phyloP scores from a whole-genome alignment of 2,329 filamentous ascomycete genomes.

The Xylariaceae sp. region DNA sequence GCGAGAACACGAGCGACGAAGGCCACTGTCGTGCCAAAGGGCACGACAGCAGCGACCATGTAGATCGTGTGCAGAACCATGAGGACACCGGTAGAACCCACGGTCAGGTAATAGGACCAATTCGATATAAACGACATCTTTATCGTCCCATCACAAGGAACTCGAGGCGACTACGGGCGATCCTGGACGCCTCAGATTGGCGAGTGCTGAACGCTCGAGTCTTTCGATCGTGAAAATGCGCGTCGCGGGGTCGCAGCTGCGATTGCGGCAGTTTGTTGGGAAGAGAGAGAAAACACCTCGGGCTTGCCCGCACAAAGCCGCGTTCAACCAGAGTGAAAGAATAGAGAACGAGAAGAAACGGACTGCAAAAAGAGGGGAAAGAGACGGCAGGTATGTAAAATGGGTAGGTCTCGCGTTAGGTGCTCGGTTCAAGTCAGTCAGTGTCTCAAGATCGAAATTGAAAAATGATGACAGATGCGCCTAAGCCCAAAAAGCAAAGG shows the following conservation, averaged over 20 bases:
- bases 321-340: background rate
- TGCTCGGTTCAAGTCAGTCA: background rate
- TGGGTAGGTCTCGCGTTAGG: too few species aligned
- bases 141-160: constrained; percentile 19
- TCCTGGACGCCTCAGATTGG: background rate
- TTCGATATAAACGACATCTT: constrained; percentile 29
- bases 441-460: background rate
- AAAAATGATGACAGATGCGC: background rate
- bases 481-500: background rate
- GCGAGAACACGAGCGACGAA: constrained; percentile 67
- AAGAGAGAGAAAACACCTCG: background rate
- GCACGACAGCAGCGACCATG: constrained; percentile 53
- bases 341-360: background rate
- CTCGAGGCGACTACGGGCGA: constrained; percentile 6
- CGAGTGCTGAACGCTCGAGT: too few species aligned
- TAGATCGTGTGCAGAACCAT: constrained; percentile 60
- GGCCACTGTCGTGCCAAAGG: constrained; percentile 43
- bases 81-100: constrained; percentile 48
- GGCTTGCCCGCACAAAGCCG: background rate
- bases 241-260: background rate
- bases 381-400: background rate
- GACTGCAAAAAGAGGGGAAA: background rate
- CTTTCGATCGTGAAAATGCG: constrained; percentile 3
- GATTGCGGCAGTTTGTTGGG: constrained; percentile 11
- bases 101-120: constrained; percentile 40